Evolutionary conservation across 1,284 basidiomycete genomes (phyloP), one percentile per base, ranked within the genome.

Genomic region (Papiliotrema nemorosa): DNA sequence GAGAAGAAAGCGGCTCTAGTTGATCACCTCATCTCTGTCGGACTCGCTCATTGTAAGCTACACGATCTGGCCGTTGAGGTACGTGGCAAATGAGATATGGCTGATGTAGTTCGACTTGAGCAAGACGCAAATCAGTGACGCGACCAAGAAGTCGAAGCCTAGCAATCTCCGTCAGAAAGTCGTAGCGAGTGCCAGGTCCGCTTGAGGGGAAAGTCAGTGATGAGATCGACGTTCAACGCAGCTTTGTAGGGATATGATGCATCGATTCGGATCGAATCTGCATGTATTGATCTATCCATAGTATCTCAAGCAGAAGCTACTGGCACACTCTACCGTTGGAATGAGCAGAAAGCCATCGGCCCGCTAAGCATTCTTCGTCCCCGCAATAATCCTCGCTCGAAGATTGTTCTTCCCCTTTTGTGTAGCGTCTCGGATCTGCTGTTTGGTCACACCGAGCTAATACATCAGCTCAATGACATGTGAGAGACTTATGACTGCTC

Each of bases 331-430:
- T 43, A 39, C 37, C 20, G 10, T 9, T 9, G 20, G 14, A 9
- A 9, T 24, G 25, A 9, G 20, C 26, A 43, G 20, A 24, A 20
- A 39, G 14, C 37, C 13, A 21, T 43, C 41, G 12, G n/a, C 41
- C 7, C 25, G 7, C 41, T 7, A 21, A 43, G 13, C 41, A 7
- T 21, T 43, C n/a, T 21, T 21, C 7, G 41, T 24, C 12, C 10
- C 24, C 41, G 29, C 34, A 22, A 45, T 45, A 12, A 45, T 5
- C 34, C 24, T 45, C 20, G 3, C 31, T 36, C 44, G 29, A 9
- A 45, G 18, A 24, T 45, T 45, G 34, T 45, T 45, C 44, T 45
- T 45, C 3, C 44, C 44, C 13, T 36, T 45, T 33, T 45, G 29
- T 33, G 44, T 45, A 16, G 44, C 44, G 22, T 45, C 44, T 13